These are phyloP conservation scores for Cochlearia excelsa DNA, from an alignment of 345 rosid genomes.

Conservation along the genomic window DNA sequence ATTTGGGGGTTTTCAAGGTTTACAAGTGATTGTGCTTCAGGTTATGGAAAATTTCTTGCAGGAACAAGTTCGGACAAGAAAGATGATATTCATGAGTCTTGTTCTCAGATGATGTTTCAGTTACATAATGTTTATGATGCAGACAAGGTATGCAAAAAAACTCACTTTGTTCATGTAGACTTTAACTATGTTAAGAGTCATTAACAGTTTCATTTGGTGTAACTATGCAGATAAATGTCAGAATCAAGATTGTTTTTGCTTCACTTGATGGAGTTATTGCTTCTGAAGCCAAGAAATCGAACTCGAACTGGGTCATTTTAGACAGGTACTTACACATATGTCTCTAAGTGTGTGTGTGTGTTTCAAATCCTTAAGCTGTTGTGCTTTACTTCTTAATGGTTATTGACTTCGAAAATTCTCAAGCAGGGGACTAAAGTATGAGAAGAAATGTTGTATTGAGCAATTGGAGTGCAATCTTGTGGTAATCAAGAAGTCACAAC, in stretches of 20 bases:
- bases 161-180: not conserved
- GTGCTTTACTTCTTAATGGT: too few relatives aligned
- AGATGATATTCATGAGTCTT: constrained; percentile 73
- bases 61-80: constrained; percentile 67
- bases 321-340: constrained; percentile 53
- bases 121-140: constrained; percentile 89
- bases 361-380: not conserved
- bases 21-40: constrained; percentile 78
- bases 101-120: constrained; percentile 89
- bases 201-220: constrained; percentile 10
- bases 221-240: constrained; percentile 65
- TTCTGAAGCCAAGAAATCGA: constrained; percentile 70
- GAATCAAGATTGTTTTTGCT: constrained; percentile 72
- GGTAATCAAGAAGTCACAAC: constrained; percentile 13
- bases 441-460: constrained; percentile 45
- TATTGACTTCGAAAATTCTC: not conserved
- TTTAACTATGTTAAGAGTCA: constrained; percentile 1
- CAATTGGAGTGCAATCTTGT: constrained; percentile 35
- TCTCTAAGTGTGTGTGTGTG: not conserved
- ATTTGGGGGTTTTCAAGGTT: constrained; percentile 86
- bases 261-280: constrained; percentile 78
- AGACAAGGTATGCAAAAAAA: constrained; percentile 49
- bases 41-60: constrained; percentile 57
- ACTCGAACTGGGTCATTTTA: constrained; percentile 87
- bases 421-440: constrained; percentile 70